Evolutionary conservation across 1,139 yeast genomes (phyloP).

Genomic region (Protomyces pachydermus): DNA sequence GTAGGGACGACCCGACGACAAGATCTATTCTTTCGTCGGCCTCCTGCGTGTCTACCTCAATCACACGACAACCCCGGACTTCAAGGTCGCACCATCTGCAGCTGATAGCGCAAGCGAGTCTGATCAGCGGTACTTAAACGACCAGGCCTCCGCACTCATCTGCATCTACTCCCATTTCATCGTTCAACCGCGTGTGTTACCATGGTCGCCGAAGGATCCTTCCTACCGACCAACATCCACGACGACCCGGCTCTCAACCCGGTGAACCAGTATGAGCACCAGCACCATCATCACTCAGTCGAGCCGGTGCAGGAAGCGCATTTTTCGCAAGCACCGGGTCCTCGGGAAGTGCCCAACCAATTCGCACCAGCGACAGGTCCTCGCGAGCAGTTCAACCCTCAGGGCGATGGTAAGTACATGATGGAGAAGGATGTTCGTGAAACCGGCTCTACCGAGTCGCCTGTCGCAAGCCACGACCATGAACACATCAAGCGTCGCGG

Average conservation of each 20-base stretch:
- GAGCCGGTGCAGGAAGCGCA: slow-evolving; percentile 17
- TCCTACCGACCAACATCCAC: slow-evolving; percentile 17
- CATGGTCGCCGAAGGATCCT: slow-evolving; percentile 1
- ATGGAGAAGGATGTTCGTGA: slow-evolving; percentile 10
- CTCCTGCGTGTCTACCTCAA: too few species aligned
- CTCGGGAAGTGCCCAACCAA: slow-evolving; percentile 5
- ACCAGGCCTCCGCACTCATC: too few species aligned
- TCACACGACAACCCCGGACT: too few species aligned
- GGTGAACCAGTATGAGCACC: slow-evolving; percentile 12
- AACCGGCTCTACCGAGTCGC: slow-evolving; percentile 5
- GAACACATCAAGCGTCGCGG: slow-evolving; percentile 5
- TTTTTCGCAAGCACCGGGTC: slow-evolving; percentile 11
- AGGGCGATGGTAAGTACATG: not conserved
- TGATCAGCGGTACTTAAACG: too few species aligned
- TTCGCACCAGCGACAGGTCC: slow-evolving; percentile 11
- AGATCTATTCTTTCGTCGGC: too few species aligned
- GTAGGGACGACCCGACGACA: too few species aligned
- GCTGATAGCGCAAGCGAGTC: too few species aligned
- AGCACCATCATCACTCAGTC: slow-evolving; percentile 16
- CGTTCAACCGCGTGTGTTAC: not conserved
- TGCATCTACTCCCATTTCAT: too few species aligned
- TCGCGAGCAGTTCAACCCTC: slow-evolving; percentile 4
- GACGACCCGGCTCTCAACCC: slow-evolving; percentile 21
- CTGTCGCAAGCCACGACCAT: not conserved
- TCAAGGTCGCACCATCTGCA: too few species aligned